Base-by-base conservation (phyloP, 352 stramenopile species). In the Globisporangium solare region DNA sequence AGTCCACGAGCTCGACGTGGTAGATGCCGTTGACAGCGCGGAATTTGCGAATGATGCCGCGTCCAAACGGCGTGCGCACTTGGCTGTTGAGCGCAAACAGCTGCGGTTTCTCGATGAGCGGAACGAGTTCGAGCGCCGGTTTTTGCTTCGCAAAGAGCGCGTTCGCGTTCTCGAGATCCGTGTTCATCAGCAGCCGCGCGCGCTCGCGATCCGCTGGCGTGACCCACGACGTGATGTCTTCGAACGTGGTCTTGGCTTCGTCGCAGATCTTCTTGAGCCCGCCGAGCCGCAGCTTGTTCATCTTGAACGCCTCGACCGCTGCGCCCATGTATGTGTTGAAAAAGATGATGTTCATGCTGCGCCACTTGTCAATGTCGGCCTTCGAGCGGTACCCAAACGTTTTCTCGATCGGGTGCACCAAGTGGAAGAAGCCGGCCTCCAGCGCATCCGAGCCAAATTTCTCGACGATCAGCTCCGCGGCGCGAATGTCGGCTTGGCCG, bases 401-500 rank as follows among this genome's bases (percentile, higher is more conserved):
- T 52, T 86, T 82, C 51, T 93, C 83, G 7, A 94, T 63, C 1
- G 85, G 86, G 61, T 94, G 84, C 31, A 97, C 88, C 15, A 87
- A 68, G 21, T 98, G 92, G 60, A 98, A 96, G 67, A 96, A 98
- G 0, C 63, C 79, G 0, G 78, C 82, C 47, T 96, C 85, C 8
- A 97, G 52, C 0, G 75, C 83, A 32, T 67, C 68, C 18, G 67
- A 57, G 10, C 74, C 81, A 56, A 82, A 92, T 54, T 84, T 83
- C 32, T 96, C 79, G 17, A 84, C 66, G 40, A 96, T 97, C 48
- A 97, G 64, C 60, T 97, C 88, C 0, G 91, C 91, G 4, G 92
- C 88, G n/a, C 88, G 81, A 11, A 97, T 82, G 42, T 98, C 92
- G 22, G 84, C 90, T 74, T 98, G 92, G 13, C 89, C 97, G 59